A percentile compares a stretch with the other conserved stretches of the same genome.
Conservation (phyloP, 257 asterid genomes). For the Solanum sparsipilum region DNA sequence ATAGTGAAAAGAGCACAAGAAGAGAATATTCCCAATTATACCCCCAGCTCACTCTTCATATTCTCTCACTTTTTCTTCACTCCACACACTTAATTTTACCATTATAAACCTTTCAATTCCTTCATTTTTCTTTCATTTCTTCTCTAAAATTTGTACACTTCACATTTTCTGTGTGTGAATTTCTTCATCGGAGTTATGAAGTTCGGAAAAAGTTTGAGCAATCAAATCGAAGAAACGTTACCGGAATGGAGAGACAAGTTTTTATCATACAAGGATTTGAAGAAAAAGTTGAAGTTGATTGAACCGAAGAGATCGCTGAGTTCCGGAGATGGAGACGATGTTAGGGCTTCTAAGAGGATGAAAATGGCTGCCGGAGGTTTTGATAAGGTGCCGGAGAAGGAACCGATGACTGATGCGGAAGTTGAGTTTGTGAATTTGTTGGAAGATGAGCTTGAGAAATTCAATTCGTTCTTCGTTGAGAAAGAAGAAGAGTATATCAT, state of each 20-base stretch:
- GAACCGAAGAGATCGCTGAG: slow-evolving; percentile 29
- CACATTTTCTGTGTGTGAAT: background rate
- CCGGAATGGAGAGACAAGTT: slow-evolving; percentile 98
- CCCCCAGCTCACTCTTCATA: slow-evolving; percentile 27
- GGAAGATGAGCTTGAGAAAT: slow-evolving; percentile 92
- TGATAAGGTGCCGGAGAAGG: slow-evolving; percentile 6
- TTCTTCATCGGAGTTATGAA: slow-evolving; percentile 30
- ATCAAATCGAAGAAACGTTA: slow-evolving; percentile 83
- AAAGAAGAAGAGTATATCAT: slow-evolving; percentile 85
- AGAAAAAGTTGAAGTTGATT: slow-evolving; percentile 62
- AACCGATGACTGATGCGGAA: slow-evolving; percentile 60
- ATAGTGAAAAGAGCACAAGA: background rate
- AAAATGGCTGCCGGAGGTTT: slow-evolving; percentile 11
- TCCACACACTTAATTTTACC: background rate
- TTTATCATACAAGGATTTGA: slow-evolving; percentile 79
- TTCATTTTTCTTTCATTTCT: background rate
- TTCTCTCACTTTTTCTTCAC: slow-evolving; percentile 5
- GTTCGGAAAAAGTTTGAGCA: slow-evolving; percentile 82
- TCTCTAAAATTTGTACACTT: background rate
- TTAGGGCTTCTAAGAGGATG: slow-evolving; percentile 41
- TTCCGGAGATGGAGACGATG: background rate
- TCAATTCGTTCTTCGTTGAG: slow-evolving; percentile 76
- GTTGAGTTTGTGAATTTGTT: slow-evolving; percentile 53
- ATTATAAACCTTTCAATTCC: background rate
- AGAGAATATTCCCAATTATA: slow-evolving; percentile 58